Base-by-base conservation (phyloP, 2,329 filamentous ascomycete genomes). In the Penicillium crustosum region DNA sequence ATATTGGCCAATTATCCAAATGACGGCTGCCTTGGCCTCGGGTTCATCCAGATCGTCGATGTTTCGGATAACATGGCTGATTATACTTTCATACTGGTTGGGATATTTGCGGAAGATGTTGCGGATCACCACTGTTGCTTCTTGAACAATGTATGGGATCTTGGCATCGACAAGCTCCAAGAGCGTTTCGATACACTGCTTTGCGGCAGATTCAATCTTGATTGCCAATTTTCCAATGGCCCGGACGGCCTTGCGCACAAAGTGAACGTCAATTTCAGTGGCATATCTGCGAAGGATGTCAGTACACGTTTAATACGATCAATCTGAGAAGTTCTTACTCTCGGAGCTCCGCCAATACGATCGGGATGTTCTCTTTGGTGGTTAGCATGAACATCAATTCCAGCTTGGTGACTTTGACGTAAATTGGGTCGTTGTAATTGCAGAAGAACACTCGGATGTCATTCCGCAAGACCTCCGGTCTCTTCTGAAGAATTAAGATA, bases 41-140 rank as follows among this genome's bases (percentile, higher is more conserved):
- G 94, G 93, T 74, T 99, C 94, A 73, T 99, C 94, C 49, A 99
- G 81, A 4, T 93, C 96, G 76, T 99, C 94, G 25, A 99, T 85
- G 68, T 99, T 93, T 73, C 97, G 92, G 77, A 95, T 97, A 0
- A 99, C 83, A 1, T 93, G 95, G 50, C 90, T 89, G 70, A 99
- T 99, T 74, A 99, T 97, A 60, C 90, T 93, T 76, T 99, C 94
- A 76, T 99, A 99, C 73, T 97, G 91, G 73, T 99, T 97, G 9
- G 94, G 94, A 70, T 99, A 99, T 78, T 97, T 97, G 66, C 94
- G 89, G 83, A 99, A 99, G 70, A 99, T 99, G 75, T 99, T 99
- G 65, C 92, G 89, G 71, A 99, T 99, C 27, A 99, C 94, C 6
- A 99, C 94, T 0, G 94, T 99, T 17, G 94, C 94, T 80, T 99